Evolutionary conservation across 495 filamentous ascomycete genomes (phyloP).

Genomic region (Penicillium silybi): DNA sequence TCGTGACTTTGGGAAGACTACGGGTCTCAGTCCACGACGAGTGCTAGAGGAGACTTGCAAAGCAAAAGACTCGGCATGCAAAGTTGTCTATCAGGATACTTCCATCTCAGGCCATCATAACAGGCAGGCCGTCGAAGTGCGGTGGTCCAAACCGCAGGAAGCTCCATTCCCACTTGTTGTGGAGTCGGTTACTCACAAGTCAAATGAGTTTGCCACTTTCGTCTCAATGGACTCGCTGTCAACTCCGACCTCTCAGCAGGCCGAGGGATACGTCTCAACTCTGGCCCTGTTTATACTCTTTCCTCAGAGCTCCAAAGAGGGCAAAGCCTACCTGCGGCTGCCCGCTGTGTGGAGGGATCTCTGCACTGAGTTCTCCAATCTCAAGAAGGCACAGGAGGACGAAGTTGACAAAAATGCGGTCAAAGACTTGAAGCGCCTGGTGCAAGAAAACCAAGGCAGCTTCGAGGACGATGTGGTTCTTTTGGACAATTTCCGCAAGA

Average conservation of each 20-base stretch:
- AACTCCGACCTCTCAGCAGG: conserved; percentile 73
- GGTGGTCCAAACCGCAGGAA: conserved; percentile 78
- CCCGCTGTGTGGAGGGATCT: conserved; percentile 79
- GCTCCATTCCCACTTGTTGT: conserved; percentile 36
- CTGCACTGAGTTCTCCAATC: conserved; percentile 71
- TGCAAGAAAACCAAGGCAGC: conserved; percentile 40
- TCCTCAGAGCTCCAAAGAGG: conserved; percentile 70
- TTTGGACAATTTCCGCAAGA: conserved; percentile 58
- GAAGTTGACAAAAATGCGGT: conserved; percentile 63
- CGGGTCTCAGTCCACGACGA: conserved; percentile 63
- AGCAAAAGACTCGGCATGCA: conserved; percentile 67
- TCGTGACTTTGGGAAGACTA: conserved; percentile 80
- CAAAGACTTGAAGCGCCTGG: conserved; percentile 41
- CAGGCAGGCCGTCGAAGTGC: conserved; percentile 66
- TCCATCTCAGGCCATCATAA: conserved; percentile 70
- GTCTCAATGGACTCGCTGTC: conserved; percentile 73
- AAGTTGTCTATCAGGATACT: conserved; percentile 60
- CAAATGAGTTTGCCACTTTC: conserved; percentile 41
- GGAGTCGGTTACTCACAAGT: conserved; percentile 38
- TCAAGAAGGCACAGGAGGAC: conserved; percentile 65
- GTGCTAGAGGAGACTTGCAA: conserved; percentile 84
- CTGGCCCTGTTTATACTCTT: conserved; percentile 78
- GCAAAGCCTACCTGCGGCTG: conserved; percentile 75
- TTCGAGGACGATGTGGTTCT: conserved; percentile 71
- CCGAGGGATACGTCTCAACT: conserved; percentile 82